Evolutionary conservation across 805 yeast genomes (phyloP), one percentile per base, ranked within the genome.

Genomic region (Candida sonorensis): DNA sequence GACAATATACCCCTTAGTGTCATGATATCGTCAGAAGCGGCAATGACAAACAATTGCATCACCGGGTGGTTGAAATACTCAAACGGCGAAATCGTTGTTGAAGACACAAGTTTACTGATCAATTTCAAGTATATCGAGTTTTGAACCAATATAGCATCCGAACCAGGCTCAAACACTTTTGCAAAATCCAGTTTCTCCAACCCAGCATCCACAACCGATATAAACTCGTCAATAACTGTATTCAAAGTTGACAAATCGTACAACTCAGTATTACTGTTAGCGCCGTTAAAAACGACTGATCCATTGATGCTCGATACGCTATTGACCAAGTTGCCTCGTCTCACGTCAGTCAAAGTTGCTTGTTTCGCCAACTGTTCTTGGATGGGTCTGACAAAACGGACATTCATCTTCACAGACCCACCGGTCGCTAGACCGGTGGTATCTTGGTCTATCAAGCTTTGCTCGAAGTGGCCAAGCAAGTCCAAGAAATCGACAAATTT

Each of bases 41-140:
- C 72, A 4, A 86, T 63, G 1, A 79, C 77, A 31, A 86, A 66
- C 10, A 90, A 51, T 26, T 87, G 81, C 3, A 84, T 69, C 2
- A 86, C 72, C 0, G 97, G 97, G 51, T 88, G 96, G 43, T 82
- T 78, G 53, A 87, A 77, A 5, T 86, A 78, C 54, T 90, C 97
- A 51, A 83, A 85, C 2, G 90, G 77, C 2, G 84, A 75, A 7
- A 83, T 57, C 7, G 68, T 67, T 10, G 73, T 67, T 10, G 81
- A 66, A 4, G 85, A 67, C 7, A 81, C 61, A 26, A 81, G 48
- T 41, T 75, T 69, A 19, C 77, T 66, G 42, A 81, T 66, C 41
- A 76, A 66, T 31, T 69, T 71, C 39, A 73, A 59, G 50, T 79
- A 84, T 8, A 78, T 57, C 4, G 73, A 64, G 33, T 64, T 64